Base-by-base conservation (phyloP, 2,329 filamentous ascomycete species). In the Fusarium cicatricum region DNA sequence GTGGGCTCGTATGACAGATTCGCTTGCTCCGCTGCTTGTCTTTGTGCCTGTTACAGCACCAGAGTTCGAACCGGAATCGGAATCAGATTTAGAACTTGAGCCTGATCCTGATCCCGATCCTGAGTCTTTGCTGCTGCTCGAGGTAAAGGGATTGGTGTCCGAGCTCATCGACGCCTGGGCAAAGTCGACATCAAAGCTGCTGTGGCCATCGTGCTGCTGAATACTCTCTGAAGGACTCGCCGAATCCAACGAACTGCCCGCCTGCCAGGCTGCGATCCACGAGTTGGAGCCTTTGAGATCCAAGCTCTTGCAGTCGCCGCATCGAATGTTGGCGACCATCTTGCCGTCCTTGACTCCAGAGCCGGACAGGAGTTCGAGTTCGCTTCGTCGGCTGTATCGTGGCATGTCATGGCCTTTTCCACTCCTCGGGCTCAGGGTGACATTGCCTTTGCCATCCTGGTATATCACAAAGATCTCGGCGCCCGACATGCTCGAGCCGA, bases 391-490 rank as follows among this genome's bases (percentile, higher is more conserved):
- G 2, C 73, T 74, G 70, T 82, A 80, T 21, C 71, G 40, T 0
- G 87, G 87, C 74, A 76, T 71, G 31, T 70, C 59, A 60, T 88
- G 76, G 8, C 78, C 77, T 1, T 65, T 73, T 26, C 80, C 83
- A 3, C 70, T 64, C 17, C 87, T 82, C 2, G 85, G 79, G 58
- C 85, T 88, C 47, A 89, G 68, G 1, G 86, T 89, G 19, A 89
- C 78, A 66, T 88, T 88, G 57, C 82, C 81, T 4, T 64, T 60
- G 54, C 84, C 83, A 60, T 86, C 78, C 39, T 82, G 73, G 70
- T 89, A 89, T 62, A 88, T 77, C 66, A 89, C 60, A 67, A 89
- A 88, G 52, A 89, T 86, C 68, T 85, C 82, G 43, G 85, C 71
- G 28, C 79, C 82, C 12, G 69, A 34, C 86, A 89, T 89, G 36